Percentiles rank a stretch among this genome's conserved stretches.
Conservation (phyloP, 495 filamentous ascomycete genomes). For the Podospora pseudoanserina region DNA sequence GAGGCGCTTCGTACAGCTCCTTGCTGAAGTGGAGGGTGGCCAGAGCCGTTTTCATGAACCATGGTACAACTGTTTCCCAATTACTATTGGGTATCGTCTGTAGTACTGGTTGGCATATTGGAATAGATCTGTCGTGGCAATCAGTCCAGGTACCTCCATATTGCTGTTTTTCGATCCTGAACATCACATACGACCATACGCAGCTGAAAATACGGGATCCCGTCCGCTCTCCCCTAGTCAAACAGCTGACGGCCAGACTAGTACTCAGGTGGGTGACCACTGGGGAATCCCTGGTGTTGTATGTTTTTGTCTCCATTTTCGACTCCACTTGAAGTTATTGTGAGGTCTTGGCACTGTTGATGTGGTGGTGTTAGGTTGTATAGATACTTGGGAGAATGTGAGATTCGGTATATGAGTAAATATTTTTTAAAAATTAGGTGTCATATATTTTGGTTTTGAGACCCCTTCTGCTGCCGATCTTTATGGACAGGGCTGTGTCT, state of each 20-base stretch:
- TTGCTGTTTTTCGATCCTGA: neutral
- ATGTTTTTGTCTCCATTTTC: neutral
- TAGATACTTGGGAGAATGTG: too few relatives aligned
- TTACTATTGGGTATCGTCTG: neutral
- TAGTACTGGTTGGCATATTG: neutral
- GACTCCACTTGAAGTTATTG: too few relatives aligned
- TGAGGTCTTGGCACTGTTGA: neutral
- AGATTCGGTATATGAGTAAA: too few relatives aligned
- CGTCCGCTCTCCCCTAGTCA: constrained; percentile 51
- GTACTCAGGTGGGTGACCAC: constrained; percentile 7
- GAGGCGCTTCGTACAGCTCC: neutral
- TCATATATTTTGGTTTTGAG: too few relatives aligned
- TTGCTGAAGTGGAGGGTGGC: neutral
- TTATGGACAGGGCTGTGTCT: too few relatives aligned
- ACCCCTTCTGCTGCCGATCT: too few relatives aligned
- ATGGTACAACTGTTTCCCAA: neutral
- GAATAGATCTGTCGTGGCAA: neutral
- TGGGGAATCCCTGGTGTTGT: constrained; percentile 7
- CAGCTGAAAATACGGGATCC: constrained; percentile 36
- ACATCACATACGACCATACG: neutral
- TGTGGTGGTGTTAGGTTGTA: too few relatives aligned
- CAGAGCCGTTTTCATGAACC: neutral
- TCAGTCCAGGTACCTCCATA: neutral
- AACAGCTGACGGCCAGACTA: constrained; percentile 13
- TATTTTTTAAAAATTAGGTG: too few relatives aligned